phyloP scores from a whole-genome alignment of 2,329 filamentous ascomycete genomes.

The Fonsecaea multimorphosa region DNA sequence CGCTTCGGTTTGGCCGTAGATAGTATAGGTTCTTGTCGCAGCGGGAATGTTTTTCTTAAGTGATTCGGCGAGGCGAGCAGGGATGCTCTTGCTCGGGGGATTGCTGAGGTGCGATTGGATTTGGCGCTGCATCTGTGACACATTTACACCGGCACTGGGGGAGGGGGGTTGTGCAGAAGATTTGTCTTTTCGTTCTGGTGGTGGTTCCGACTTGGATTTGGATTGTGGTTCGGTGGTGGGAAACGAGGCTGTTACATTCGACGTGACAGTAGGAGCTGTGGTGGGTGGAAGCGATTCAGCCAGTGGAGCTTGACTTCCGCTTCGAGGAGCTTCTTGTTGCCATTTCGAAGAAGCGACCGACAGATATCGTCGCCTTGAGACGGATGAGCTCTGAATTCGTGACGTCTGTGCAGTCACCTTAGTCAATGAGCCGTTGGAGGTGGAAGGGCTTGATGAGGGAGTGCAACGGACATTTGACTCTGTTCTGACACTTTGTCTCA shows the following conservation, averaged over 20 bases:
- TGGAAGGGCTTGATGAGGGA: not conserved
- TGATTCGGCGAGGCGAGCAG: conserved; percentile 30
- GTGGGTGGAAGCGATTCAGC: conserved; percentile 18
- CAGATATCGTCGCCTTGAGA: conserved; percentile 16
- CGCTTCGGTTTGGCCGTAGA: conserved; percentile 77
- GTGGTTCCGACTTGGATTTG: conserved; percentile 17
- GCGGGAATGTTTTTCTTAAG: conserved; percentile 46
- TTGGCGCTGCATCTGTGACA: conserved; percentile 32
- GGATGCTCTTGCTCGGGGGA: conserved; percentile 22
- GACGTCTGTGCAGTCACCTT: conserved; percentile 6
- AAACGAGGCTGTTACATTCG: conserved; percentile 20
- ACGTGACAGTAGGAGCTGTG: conserved; percentile 21
- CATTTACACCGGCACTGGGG: conserved; percentile 9
- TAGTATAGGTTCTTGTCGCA: conserved; percentile 72
- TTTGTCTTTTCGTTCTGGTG: conserved; percentile 17
- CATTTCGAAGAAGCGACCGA: conserved; percentile 11
- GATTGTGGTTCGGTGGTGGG: conserved; percentile 16
- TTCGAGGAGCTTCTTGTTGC: conserved; percentile 18
- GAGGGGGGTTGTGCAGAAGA: conserved; percentile 13
- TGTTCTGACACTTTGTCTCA: conserved; percentile 30
- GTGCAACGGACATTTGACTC: conserved; percentile 9
- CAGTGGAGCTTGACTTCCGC: not conserved
- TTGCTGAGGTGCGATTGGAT: conserved; percentile 24
- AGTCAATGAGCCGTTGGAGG: conserved; percentile 1
- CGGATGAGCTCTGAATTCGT: not conserved